Base-by-base conservation (phyloP, 495 filamentous ascomycete species). In the Penicillium turbatum region DNA sequence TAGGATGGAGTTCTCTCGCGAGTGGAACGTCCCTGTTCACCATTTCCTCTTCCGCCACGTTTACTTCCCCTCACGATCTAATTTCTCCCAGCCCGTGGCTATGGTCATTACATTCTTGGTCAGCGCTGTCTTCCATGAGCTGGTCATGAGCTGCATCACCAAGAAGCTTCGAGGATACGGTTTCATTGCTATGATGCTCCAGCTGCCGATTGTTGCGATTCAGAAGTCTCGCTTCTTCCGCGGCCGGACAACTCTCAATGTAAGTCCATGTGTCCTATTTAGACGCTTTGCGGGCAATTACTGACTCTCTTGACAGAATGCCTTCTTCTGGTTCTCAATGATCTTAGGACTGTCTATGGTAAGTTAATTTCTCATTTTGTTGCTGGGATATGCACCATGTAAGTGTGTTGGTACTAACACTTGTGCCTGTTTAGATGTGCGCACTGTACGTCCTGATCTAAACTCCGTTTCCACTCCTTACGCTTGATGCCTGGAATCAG, bases 21-120 rank as follows among this genome's bases (percentile, higher is more conserved):
- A 97, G 74, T 98, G 93, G 93, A 98, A 98, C 66, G 85, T 95
- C 38, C 93, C 93, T 42, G 93, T 98, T n/a, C 95, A 98, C 75
- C 87, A 92, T 66, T 98, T 97, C 76, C 85, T 98, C 58, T 84
- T 93, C 8, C 83, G 93, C 11, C 93, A 98, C 68, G 93, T 98
- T 57, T 98, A 97, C 72, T 84, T 80, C 46, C 89, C 89, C 3
- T 85, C 86, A 29, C 78, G 86, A 30, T 79, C 81, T 11, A 81
- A 87, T 60, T 84, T 93, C 59, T 89, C 87, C 38, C 79, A 88
- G 29, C 82, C 84, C 2, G 77, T 88, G 39, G 92, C 93, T 16
- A 96, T 90, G 48, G 72, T 92, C 51, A 89, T 95, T 55, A 97
- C 93, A 9, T 98, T 98, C 66, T 70, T 98, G 38, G 87, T 97